phyloP scores from a whole-genome alignment of 2,329 filamentous ascomycete genomes.

The Periconia digitata region DNA sequence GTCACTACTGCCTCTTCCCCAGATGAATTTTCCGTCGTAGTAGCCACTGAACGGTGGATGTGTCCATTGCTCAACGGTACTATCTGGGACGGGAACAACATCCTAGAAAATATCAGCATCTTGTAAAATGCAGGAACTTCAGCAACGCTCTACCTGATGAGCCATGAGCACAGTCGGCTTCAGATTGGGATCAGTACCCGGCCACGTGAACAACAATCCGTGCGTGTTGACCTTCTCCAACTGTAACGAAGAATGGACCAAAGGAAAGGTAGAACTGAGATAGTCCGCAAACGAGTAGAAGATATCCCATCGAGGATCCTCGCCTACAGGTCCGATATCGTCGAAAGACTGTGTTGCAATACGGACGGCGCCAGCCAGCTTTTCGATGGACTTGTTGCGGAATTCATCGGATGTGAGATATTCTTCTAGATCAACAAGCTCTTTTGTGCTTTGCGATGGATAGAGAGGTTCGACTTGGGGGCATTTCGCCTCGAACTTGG shows the following conservation, averaged over 20 bases:
- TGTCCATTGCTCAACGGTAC: conserved; percentile 58
- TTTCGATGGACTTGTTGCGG: conserved; percentile 32
- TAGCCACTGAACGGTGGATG: conserved; percentile 62
- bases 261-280: conserved; percentile 30
- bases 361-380: conserved; percentile 52
- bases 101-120: no score
- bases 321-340: conserved; percentile 56
- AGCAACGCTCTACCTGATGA: no score
- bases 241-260: conserved; percentile 46
- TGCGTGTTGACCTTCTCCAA: conserved; percentile 62
- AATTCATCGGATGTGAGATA: conserved; percentile 32
- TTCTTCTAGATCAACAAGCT: conserved; percentile 29
- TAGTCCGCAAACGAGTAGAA: conserved; percentile 57
- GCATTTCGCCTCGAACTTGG: conserved; percentile 19
- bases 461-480: conserved; percentile 30
- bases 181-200: conserved; percentile 52
- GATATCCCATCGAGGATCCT: conserved; percentile 61
- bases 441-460: conserved; percentile 24
- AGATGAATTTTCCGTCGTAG: conserved; percentile 60
- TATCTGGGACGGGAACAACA: conserved; percentile 59
- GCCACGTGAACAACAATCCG: conserved; percentile 61
- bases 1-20: conserved; percentile 63
- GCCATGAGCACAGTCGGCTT: conserved; percentile 63
- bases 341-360: conserved; percentile 60
- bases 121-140: no score